Conservation (phyloP, 1,284 basidiomycete genomes). For the Ganoderma boninense region DNA sequence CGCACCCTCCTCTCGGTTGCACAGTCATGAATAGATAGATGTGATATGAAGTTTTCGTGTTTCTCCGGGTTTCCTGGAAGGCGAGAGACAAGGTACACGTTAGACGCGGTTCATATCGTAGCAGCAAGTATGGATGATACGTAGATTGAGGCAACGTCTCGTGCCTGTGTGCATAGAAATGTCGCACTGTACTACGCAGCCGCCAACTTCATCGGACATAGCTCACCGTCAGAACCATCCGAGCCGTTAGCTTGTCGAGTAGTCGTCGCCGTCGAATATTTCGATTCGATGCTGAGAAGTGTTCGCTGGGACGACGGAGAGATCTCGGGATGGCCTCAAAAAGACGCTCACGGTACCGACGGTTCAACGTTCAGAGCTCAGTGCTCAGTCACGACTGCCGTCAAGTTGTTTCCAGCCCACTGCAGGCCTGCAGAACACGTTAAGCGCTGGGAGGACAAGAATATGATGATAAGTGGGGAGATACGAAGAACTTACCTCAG, state of each 20-base stretch:
- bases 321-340: constrained; percentile 17
- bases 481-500: constrained; percentile 10
- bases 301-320: constrained; percentile 16
- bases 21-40: neutral
- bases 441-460: neutral
- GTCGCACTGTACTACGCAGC: neutral
- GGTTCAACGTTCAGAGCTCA: neutral
- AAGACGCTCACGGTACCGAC: neutral
- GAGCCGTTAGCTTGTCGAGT: neutral
- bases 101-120: neutral
- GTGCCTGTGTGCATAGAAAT: neutral
- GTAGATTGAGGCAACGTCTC: neutral
- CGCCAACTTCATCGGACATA: neutral
- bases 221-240: neutral
- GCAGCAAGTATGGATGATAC: neutral
- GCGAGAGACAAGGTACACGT: neutral
- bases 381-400: neutral
- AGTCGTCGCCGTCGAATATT: neutral
- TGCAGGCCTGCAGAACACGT: neutral
- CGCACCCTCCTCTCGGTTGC: constrained; percentile 10
- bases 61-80: constrained; percentile 1
- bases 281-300: neutral
- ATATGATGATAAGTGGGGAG: constrained; percentile 19
- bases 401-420: neutral
- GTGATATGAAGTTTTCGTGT: neutral